Conservation (phyloP, 140 eudicot genomes). For the Anethum foeniculum region DNA sequence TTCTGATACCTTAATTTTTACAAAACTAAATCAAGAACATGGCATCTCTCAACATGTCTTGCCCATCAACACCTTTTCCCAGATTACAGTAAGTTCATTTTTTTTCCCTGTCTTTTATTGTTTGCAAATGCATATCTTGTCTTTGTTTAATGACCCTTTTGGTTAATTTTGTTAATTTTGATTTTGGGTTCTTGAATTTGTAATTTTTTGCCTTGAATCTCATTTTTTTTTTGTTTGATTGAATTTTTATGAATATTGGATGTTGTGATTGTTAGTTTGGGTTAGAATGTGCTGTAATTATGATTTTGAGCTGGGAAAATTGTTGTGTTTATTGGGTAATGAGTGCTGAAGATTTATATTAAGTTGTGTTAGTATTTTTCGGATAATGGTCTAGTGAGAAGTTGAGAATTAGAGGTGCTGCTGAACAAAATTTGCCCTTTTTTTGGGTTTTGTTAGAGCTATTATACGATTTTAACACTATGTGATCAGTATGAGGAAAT, state of each 20-base stretch:
- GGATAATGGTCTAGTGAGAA: too few species aligned
- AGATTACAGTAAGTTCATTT: slow-evolving; percentile 33
- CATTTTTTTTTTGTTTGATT: background rate
- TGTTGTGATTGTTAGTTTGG: background rate
- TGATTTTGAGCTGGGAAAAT: background rate
- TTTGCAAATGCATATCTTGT: background rate
- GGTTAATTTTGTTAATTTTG: background rate
- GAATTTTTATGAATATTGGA: background rate
- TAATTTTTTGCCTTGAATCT: background rate
- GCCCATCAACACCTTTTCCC: slow-evolving; percentile 43
- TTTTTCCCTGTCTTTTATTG: background rate
- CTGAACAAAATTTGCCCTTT: background rate
- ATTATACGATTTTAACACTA: background rate
- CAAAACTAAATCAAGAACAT: slow-evolving; percentile 7
- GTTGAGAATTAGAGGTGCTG: background rate
- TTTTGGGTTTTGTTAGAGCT: background rate
- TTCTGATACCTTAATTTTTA: background rate
- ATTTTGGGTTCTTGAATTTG: background rate
- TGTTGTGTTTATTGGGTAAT: background rate
- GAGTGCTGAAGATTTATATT: too few species aligned
- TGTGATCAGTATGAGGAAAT: background rate
- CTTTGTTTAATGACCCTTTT: background rate
- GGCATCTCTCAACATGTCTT: slow-evolving; percentile 50
- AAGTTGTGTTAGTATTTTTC: too few species aligned
- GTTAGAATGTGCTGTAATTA: background rate